Conservation (phyloP, 345 rosid genomes). For the Nasturtium officinale region DNA sequence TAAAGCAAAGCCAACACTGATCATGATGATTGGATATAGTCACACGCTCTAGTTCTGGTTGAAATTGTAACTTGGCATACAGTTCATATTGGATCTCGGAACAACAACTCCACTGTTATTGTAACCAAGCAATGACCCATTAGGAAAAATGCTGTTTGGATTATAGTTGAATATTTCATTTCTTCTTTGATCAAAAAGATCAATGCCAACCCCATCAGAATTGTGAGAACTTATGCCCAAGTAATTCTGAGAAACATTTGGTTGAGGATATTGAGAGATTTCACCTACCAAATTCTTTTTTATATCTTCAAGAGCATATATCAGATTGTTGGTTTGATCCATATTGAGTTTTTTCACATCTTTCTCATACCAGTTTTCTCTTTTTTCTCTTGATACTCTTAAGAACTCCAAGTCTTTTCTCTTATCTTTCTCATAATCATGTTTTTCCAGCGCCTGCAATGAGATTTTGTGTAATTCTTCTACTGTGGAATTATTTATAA, state of each 20-base stretch:
- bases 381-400: slow-evolving; percentile 18
- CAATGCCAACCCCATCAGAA: not conserved
- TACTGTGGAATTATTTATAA: not conserved
- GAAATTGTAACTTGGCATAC: slow-evolving; percentile 9
- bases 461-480: not conserved
- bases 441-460: not conserved
- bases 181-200: slow-evolving; percentile 1
- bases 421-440: slow-evolving; percentile 46
- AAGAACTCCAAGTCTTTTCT: slow-evolving; percentile 41
- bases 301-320: slow-evolving; percentile 41
- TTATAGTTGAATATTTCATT: not conserved
- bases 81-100: not conserved
- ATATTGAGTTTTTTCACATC: slow-evolving; percentile 46
- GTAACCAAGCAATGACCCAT: not conserved
- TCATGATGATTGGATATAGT: not conserved
- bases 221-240: not conserved
- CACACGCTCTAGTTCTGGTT: slow-evolving; percentile 21
- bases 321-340: slow-evolving; percentile 45
- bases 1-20: not conserved
- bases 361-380: slow-evolving; percentile 53
- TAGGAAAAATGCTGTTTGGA: not conserved
- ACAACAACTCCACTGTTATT: not conserved
- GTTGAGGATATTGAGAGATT: not conserved
- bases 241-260: not conserved
- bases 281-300: slow-evolving; percentile 42